phyloP scores from a whole-genome alignment of 2,329 filamentous ascomycete species.

The Monilinia laxa region DNA sequence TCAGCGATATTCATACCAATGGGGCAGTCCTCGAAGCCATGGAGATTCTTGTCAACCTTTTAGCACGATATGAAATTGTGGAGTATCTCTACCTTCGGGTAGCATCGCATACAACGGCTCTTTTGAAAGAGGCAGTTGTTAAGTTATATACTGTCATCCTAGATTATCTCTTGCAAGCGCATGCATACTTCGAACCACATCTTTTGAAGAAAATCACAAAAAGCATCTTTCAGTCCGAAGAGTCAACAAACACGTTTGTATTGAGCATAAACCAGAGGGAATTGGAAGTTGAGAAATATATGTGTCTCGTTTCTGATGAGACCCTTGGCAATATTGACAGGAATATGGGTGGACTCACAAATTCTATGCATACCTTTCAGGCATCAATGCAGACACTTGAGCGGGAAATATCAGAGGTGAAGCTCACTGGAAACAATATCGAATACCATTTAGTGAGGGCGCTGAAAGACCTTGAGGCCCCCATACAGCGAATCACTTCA shows the following conservation, averaged over 20 bases:
- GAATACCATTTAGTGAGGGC: neutral
- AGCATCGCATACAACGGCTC: neutral
- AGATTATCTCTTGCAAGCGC: conserved; percentile 18
- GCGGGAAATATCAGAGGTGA: neutral
- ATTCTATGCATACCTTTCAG: neutral
- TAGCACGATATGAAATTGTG: conserved; percentile 24
- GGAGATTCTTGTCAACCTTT: conserved; percentile 24
- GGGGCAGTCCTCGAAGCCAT: conserved; percentile 25
- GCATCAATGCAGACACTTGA: neutral
- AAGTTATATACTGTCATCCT: conserved; percentile 24
- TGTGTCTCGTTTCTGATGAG: conserved; percentile 18
- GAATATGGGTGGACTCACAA: neutral
- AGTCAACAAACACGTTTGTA: conserved; percentile 10
- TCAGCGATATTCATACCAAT: conserved; percentile 4
- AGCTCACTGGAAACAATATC: neutral
- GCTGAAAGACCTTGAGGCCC: conserved; percentile 16
- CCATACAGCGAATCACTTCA: conserved; percentile 20
- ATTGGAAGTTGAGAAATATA: conserved; percentile 19
- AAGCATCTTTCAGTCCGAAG: conserved; percentile 24
- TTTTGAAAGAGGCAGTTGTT: conserved; percentile 16
- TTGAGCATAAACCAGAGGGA: conserved; percentile 15
- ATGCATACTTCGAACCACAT: conserved; percentile 23
- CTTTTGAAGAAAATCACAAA: conserved; percentile 17
- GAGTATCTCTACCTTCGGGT: conserved; percentile 24
- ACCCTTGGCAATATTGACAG: neutral